Conservation (phyloP, 306 rosid genomes). For the Mimosa bimucronata region DNA sequence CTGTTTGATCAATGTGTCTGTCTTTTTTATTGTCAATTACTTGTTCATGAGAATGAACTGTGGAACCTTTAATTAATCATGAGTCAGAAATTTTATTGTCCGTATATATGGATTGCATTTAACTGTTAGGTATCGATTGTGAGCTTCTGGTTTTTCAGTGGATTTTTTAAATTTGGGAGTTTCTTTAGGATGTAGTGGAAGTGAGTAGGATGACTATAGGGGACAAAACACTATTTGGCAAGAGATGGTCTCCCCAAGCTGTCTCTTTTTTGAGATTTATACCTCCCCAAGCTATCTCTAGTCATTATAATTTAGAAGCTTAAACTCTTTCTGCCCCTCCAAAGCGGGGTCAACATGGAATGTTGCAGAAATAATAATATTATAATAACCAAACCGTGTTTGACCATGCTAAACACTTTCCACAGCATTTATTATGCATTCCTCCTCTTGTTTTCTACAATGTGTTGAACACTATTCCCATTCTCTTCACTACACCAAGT, state of each 20-base stretch:
- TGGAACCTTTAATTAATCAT: background rate
- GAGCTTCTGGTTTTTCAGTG: background rate
- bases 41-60: background rate
- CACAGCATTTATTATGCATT: background rate
- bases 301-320: too few relatives aligned
- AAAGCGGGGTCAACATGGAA: background rate
- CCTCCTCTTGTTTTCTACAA: background rate
- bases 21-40: background rate
- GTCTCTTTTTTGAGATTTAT: too few relatives aligned
- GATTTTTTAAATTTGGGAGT: background rate
- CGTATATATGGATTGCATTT: background rate
- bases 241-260: background rate
- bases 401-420: background rate
- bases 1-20: background rate
- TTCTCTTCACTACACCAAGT: background rate
- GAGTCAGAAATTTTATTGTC: background rate
- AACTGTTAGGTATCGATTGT: background rate
- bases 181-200: background rate
- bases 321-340: background rate
- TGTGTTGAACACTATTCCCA: background rate
- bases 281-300: background rate
- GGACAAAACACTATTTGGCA: too few relatives aligned
- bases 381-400: background rate
- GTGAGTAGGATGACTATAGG: too few relatives aligned
- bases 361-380: background rate